Percentiles rank a stretch among this genome's conserved stretches.
These are phyloP conservation scores for Neopestalotiopsis sp. DNA, from an alignment of 2,329 filamentous ascomycete species.

Conservation along the genomic window DNA sequence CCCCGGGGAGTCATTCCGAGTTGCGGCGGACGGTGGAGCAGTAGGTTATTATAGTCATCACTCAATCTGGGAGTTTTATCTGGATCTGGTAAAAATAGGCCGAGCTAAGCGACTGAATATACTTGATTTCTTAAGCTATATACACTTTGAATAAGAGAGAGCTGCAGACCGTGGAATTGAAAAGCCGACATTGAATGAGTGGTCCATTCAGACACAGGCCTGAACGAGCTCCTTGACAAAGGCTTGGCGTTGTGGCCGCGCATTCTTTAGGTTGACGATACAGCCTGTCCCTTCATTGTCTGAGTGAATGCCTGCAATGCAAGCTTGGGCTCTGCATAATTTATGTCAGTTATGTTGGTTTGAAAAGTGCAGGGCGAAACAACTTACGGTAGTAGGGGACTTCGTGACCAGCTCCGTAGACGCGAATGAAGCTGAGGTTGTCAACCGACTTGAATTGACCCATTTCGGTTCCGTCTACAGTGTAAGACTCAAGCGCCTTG, in stretches of 20 bases:
- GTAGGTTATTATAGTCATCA: neutral
- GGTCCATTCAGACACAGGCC: neutral
- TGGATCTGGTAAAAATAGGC: neutral
- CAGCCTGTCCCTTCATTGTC: conserved; percentile 43
- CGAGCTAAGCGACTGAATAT: neutral
- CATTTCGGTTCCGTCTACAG: conserved; percentile 49
- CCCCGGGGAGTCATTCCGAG: neutral
- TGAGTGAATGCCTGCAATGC: conserved; percentile 53
- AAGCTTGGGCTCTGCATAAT: conserved; percentile 43
- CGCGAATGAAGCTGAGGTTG: conserved; percentile 55
- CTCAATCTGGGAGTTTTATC: too few relatives aligned
- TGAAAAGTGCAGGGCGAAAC: too few relatives aligned
- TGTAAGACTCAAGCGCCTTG: conserved; percentile 47
- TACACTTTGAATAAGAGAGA: neutral
- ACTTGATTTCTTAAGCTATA: neutral
- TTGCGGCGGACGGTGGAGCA: neutral
- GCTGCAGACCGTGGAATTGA: neutral
- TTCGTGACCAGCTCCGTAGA: conserved; percentile 52
- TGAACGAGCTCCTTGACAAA: neutral
- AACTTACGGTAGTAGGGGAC: conserved; percentile 50
- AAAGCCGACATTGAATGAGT: too few relatives aligned
- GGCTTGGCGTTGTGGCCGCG: neutral
- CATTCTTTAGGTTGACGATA: conserved; percentile 39
- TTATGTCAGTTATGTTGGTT: neutral
- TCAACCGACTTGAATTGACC: conserved; percentile 57